phyloP scores from a whole-genome alignment of 768 basidiomycete species.

The Phanerochaete sordida region DNA sequence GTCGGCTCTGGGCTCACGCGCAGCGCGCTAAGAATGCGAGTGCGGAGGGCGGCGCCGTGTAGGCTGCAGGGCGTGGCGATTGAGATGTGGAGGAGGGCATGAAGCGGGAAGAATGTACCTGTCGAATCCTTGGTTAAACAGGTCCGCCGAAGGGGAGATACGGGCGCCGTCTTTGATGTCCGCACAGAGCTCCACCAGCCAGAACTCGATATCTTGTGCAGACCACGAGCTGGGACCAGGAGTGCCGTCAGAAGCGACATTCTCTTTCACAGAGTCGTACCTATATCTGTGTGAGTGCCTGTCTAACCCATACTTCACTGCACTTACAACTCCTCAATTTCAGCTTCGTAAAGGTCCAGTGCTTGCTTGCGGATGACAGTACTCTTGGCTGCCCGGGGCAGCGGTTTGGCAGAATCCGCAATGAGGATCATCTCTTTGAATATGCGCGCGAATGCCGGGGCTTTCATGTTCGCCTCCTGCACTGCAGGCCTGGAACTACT shows the following conservation, averaged over 20 bases:
- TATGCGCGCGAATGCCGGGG: slow-evolving; percentile 29
- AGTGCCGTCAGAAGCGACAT: slow-evolving; percentile 10
- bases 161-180: slow-evolving; percentile 7
- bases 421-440: slow-evolving; percentile 35
- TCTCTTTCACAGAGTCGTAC: slow-evolving; percentile 8
- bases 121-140: slow-evolving; percentile 14
- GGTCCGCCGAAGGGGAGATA: not conserved
- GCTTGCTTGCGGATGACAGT: slow-evolving; percentile 2
- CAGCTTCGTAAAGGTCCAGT: slow-evolving; percentile 35
- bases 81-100: not conserved
- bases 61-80: not conserved
- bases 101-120: not conserved
- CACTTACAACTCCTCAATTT: slow-evolving; percentile 43
- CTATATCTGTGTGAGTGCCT: too few relatives aligned
- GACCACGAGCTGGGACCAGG: slow-evolving; percentile 10
- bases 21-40: slow-evolving; percentile 9
- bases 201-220: slow-evolving; percentile 2
- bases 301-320: too few relatives aligned
- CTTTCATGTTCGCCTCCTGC: slow-evolving; percentile 17
- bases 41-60: slow-evolving; percentile 9
- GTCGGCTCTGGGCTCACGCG: not conserved
- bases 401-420: slow-evolving; percentile 1
- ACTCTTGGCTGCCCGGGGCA: slow-evolving; percentile 6
- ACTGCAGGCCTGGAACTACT: slow-evolving; percentile 19
- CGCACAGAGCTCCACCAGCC: slow-evolving; percentile 13